Percentiles rank a stretch among this genome's conserved stretches.
phyloP scores from a whole-genome alignment of 441 rosid species.

The Euphorbia schlechtendalii region DNA sequence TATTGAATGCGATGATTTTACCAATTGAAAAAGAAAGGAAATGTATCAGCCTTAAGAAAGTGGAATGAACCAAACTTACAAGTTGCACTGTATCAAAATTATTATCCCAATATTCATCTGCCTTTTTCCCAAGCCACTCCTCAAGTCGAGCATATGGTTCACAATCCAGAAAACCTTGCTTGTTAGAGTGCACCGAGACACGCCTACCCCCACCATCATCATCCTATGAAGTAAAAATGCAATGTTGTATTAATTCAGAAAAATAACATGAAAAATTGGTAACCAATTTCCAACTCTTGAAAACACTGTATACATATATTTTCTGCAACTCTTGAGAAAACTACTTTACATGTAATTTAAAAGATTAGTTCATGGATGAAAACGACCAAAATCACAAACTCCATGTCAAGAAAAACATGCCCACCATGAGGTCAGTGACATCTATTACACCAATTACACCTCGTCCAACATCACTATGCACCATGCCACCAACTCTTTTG shows the following conservation, averaged over 20 bases:
- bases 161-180: constrained; percentile 36
- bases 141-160: constrained; percentile 29
- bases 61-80: constrained; percentile 18
- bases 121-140: constrained; percentile 27
- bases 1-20: too few relatives aligned
- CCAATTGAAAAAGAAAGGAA: too few relatives aligned
- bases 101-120: constrained; percentile 29
- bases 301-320: neutral
- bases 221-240: constrained; percentile 10
- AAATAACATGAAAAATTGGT: neutral
- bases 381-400: neutral
- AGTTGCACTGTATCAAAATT: constrained; percentile 23
- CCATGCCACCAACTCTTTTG: constrained; percentile 39
- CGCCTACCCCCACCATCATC: constrained; percentile 24
- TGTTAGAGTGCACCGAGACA: constrained; percentile 28
- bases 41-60: too few relatives aligned
- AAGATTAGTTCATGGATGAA: neutral
- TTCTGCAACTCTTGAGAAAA: too few relatives aligned
- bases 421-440: constrained; percentile 34
- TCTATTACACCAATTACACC: constrained; percentile 36
- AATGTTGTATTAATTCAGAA: neutral
- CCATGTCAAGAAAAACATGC: neutral
- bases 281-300: neutral
- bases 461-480: constrained; percentile 29
- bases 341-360: too few relatives aligned